phyloP scores from a whole-genome alignment of 2,329 filamentous ascomycete species.

The Rutstroemia sydowiana region DNA sequence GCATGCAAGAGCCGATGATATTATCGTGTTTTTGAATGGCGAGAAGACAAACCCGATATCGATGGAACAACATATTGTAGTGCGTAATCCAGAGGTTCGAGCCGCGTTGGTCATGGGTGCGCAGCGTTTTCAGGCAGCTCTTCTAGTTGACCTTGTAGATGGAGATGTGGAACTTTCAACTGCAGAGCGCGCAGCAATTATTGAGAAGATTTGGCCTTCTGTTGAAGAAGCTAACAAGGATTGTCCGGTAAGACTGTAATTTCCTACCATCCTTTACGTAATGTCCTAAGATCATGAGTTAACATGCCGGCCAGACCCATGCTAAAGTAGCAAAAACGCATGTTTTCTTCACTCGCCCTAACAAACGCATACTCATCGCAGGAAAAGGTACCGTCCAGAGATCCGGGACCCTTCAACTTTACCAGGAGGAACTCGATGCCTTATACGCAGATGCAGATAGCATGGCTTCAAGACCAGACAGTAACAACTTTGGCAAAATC shows the following conservation, averaged over 20 bases:
- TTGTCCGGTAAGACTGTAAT: slow-evolving; percentile 12
- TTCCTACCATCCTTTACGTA: slow-evolving; percentile 10
- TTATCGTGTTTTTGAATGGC: slow-evolving; percentile 2
- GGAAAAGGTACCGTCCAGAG: slow-evolving; percentile 34
- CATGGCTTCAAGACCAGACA: not conserved
- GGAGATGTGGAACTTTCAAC: not conserved
- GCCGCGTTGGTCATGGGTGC: slow-evolving; percentile 31
- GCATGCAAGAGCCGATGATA: slow-evolving; percentile 9
- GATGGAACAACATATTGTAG: not conserved
- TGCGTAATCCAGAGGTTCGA: slow-evolving; percentile 27
- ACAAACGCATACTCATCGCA: slow-evolving; percentile 30
- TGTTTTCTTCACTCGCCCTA: slow-evolving; percentile 26
- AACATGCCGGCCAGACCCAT: slow-evolving; percentile 10
- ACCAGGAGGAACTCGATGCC: not conserved
- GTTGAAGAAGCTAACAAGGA: slow-evolving; percentile 26
- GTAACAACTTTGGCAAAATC: not conserved
- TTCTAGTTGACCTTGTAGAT: slow-evolving; percentile 30
- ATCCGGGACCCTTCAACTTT: slow-evolving; percentile 20
- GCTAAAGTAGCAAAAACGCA: slow-evolving; percentile 23
- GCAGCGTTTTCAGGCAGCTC: slow-evolving; percentile 29
- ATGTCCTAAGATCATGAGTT: not conserved
- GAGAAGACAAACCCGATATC: not conserved
- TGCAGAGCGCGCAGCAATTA: not conserved
- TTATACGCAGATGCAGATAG: not conserved
- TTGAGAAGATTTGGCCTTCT: slow-evolving; percentile 23